Base-by-base conservation (phyloP, 2,329 filamentous ascomycete species). In the Cytospora piceicola region DNA sequence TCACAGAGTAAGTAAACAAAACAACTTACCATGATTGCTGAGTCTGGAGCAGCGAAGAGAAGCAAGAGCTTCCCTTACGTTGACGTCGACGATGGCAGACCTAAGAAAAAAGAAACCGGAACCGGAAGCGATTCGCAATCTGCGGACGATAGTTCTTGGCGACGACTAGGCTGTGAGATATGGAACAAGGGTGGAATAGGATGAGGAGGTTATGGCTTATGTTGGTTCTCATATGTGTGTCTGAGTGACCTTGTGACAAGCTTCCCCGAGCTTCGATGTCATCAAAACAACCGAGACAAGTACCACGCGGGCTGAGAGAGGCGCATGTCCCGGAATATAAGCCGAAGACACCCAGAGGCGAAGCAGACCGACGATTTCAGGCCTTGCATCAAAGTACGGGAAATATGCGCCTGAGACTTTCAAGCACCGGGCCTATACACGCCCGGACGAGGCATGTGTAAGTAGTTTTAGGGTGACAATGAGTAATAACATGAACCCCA, bases 1-100 rank as follows among this genome's bases (percentile, higher is more conserved):
- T 29, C 27, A n/a, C 32, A 39, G 34, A 3, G 24, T 9, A 15
- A 52, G 14, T 4, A 32, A 52, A 34, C 30, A 63, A 12, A n/a
- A 24, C 11, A 14, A 54, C 71, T 68, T 63, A 74, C 73, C 73
- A 70, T 69, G 17, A 42, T 58, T 67, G 17, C 8, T 32, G 15
- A 32, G 29, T 49, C 36, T 46, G 56, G 49, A 29, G 66, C 66
- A 60, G 66, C 63, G 56, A 66, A 65, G 52, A 66, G 63, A 59
- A 66, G 66, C 66, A 32, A 52, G 29, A 39, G 59, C 66, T 58
- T 63, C 63, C 42, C 63, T 58, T 29, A 15, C 63, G 63, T 63
- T 61, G 53, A 29, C 20, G 66, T 52, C 34, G 65, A 67, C 15
- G 66, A 46, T 12, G 24, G 39, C 20, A 27, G 53, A 32, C 42